phyloP scores from a whole-genome alignment of 2,329 filamentous ascomycete genomes.

The Aspergillus thermomutatus region DNA sequence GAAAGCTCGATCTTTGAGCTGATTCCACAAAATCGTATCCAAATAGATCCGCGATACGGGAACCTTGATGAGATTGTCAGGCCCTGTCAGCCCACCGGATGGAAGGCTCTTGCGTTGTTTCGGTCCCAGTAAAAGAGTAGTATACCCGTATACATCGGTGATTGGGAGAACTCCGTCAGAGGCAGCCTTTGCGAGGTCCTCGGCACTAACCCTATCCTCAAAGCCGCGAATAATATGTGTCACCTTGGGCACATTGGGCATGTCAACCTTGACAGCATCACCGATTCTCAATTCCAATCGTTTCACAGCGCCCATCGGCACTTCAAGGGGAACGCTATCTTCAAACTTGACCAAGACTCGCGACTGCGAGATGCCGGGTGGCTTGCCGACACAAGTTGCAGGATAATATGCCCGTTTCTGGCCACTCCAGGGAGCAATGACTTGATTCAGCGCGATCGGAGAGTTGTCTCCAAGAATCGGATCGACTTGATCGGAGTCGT shows the following conservation, averaged over 20 bases:
- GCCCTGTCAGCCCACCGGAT: slow-evolving; percentile 24
- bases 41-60: slow-evolving; percentile 46
- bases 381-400: slow-evolving; percentile 53
- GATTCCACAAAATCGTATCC: slow-evolving; percentile 46
- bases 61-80: slow-evolving; percentile 36
- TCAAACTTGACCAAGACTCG: slow-evolving; percentile 48
- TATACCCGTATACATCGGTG: slow-evolving; percentile 44
- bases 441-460: slow-evolving; percentile 48
- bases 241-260: slow-evolving; percentile 40
- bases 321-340: slow-evolving; percentile 40
- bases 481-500: slow-evolving; percentile 1
- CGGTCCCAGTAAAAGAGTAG: slow-evolving; percentile 38
- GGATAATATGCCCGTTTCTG: slow-evolving; percentile 57
- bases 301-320: slow-evolving; percentile 40
- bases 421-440: slow-evolving; percentile 58
- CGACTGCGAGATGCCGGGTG: slow-evolving; percentile 34
- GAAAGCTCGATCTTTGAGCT: slow-evolving; percentile 41
- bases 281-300: slow-evolving; percentile 44
- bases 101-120: slow-evolving; percentile 44
- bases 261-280: slow-evolving; percentile 47
- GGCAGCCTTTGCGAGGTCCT: slow-evolving; percentile 24
- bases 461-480: slow-evolving; percentile 11
- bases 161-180: slow-evolving; percentile 23
- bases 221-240: slow-evolving; percentile 44
- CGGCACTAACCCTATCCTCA: slow-evolving; percentile 30